Percentiles rank a stretch among this genome's conserved stretches.
These are phyloP conservation scores for Mycena haematopus DNA, from an alignment of 768 basidiomycete genomes.

Conservation along the genomic window DNA sequence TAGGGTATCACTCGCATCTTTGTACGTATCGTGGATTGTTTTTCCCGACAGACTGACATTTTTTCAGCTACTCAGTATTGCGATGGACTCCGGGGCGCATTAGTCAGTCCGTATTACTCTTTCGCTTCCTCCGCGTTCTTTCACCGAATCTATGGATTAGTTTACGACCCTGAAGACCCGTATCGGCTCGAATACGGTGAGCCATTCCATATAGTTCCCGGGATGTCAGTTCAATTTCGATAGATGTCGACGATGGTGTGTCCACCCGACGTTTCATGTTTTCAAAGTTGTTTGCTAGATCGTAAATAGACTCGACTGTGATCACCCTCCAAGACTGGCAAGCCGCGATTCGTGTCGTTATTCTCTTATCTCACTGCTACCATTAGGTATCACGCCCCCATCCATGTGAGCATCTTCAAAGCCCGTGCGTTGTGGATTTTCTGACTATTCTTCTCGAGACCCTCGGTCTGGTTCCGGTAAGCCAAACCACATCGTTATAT, in stretches of 20 bases:
- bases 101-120: too few relatives aligned
- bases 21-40: neutral
- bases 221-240: neutral
- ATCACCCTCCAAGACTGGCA: slow-evolving; percentile 39
- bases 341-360: neutral
- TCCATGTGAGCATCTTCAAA: too few relatives aligned
- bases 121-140: too few relatives aligned
- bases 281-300: neutral
- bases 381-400: neutral
- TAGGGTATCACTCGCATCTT: neutral
- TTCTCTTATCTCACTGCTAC: neutral
- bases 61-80: too few relatives aligned
- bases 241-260: slow-evolving; percentile 49
- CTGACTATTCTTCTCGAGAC: too few relatives aligned
- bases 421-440: too few relatives aligned
- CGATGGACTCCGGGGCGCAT: neutral
- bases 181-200: neutral
- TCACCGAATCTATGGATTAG: too few relatives aligned
- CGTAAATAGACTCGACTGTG: slow-evolving; percentile 30
- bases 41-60: neutral
- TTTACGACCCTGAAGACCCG: neutral
- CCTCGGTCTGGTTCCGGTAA: neutral
- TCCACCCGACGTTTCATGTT: neutral
- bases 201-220: neutral
- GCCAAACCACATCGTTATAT: neutral